phyloP scores from a whole-genome alignment of 2,329 filamentous ascomycete genomes.

The Talaromyces atroroseus region DNA sequence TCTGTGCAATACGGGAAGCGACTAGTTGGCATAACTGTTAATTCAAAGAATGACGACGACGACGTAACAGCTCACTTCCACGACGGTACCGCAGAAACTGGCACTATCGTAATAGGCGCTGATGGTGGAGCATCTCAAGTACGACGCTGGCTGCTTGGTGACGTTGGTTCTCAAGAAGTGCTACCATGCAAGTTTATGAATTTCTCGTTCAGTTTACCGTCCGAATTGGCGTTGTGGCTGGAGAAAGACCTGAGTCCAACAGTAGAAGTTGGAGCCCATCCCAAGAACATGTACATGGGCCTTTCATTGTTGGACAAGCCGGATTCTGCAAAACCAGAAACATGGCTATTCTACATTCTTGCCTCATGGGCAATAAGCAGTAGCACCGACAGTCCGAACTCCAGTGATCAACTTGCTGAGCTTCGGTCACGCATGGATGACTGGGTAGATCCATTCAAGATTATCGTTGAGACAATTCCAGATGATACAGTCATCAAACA shows the following conservation, averaged over 20 bases:
- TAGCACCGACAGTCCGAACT: background rate
- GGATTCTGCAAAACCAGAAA: background rate
- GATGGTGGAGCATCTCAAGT: slow-evolving; percentile 7
- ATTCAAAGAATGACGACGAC: background rate
- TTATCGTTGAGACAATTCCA: slow-evolving; percentile 1
- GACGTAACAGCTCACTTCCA: slow-evolving; percentile 7
- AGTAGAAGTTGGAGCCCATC: slow-evolving; percentile 4
- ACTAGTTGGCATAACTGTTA: background rate
- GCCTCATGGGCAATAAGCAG: background rate
- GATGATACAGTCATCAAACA: slow-evolving; percentile 4
- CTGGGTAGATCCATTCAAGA: slow-evolving; percentile 9
- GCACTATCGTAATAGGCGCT: slow-evolving; percentile 4
- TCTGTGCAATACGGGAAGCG: slow-evolving; percentile 6
- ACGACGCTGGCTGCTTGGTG: slow-evolving; percentile 7
- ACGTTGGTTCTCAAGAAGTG: background rate
- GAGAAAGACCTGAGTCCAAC: slow-evolving; percentile 3
- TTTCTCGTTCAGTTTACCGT: slow-evolving; percentile 4
- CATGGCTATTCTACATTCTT: slow-evolving; percentile 10
- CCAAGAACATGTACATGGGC: slow-evolving; percentile 6
- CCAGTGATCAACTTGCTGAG: background rate
- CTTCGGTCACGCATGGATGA: slow-evolving; percentile 4
- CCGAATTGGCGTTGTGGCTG: background rate
- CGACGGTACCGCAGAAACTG: slow-evolving; percentile 5
- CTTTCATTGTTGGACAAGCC: slow-evolving; percentile 9
- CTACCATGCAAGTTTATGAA: slow-evolving; percentile 10